Evolutionary conservation across 192 early-diverging fungal genomes (phyloP), one percentile per base, ranked within the genome.

Genomic region (Fimicolochytrium jonesii): DNA sequence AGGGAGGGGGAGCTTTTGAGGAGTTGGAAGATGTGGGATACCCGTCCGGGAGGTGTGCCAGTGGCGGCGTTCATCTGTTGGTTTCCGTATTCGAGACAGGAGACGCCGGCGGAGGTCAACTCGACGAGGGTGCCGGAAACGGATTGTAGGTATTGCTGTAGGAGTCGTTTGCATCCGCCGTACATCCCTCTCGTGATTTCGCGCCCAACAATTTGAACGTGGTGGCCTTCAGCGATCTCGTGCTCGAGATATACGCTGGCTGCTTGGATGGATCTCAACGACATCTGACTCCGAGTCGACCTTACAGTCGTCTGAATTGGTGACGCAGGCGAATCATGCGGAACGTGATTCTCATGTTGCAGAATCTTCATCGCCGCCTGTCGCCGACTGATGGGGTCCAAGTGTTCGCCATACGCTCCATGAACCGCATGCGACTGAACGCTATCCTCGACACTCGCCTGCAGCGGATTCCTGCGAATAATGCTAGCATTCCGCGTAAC

Each of bases 41-140:
- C n/a, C n/a, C n/a, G n/a, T n/a, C n/a, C n/a, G n/a, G n/a, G n/a
- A n/a, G n/a, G n/a, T n/a, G n/a, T n/a, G n/a, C n/a, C n/a, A n/a
- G n/a, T n/a, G n/a, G n/a, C n/a, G n/a, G n/a, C n/a, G n/a, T n/a
- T n/a, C 64, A 66, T 58, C 55, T 66, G 10, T 1, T 26, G 45
- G 29, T 43, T 46, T 7, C 17, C 28, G 35, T 48, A n/a, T 3
- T 43, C 56, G 13, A 66, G 23, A 18, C 54, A 57, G 18, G n/a
- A 44, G 17, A 32, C 29, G 56, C 64, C 46, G 30, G 55, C 64
- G 13, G 5, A 2, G 26, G 18, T 18, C n/a, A 66, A 33, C 0
- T 35, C 26, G 23, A 75, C 72, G 50, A 82, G 82, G 41, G 69
- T 71, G 6, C 72, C 63, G 30, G 73, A 57, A 11, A 80, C 75